Evolutionary conservation across 108 stramenopile species (phyloP), one percentile per base, ranked within the genome.

Genomic region (Skeletonema menzelii): DNA sequence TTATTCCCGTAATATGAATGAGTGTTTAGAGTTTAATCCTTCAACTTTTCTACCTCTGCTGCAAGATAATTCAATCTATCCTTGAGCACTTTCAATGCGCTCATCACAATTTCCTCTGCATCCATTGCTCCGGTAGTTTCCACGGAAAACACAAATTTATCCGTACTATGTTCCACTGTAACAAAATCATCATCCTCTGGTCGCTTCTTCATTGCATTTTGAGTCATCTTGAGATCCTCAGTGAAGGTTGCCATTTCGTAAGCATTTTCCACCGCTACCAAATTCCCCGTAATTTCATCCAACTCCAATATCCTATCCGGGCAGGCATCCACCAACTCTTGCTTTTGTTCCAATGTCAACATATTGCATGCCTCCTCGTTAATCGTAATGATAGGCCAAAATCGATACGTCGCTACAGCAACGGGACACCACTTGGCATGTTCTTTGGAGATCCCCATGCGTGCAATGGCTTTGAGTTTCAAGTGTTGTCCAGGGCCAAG

Each of bases 341-440:
- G 85, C 73, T 92, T 96, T 67, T 97, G 95, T 59, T 95, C 94
- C 75, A 88, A 73, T 15, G 94, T 90, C 53, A 99, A 77, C 75
- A 85, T 89, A 49, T 88, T 85, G 55, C 86, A 76, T 62, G 87
- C 86, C 62, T 97, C 97, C 42, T 97, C 83, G 66, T 97, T 97
- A 69, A 98, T 85, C 19, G 82, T 84, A 46, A 98, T 93, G 57
- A 89, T 82, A 26, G 98, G 98, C 84, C 94, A 95, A 67, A 95
- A 96, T 27, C 96, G 87, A 63, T 96, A 97, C 7, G 97, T 96
- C 6, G 96, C 97, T 19, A 96, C 95, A 2, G 93, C 94, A 13
- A 98, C 98, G 4, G 99, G 97, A 56, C 86, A 92, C 98, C 98
- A 99, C 83, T 99, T 99, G 64, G 97, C 95, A 70, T 99, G 99